Evolutionary conservation across 805 yeast genomes (phyloP).

Genomic region (Spathaspora arborariae): DNA sequence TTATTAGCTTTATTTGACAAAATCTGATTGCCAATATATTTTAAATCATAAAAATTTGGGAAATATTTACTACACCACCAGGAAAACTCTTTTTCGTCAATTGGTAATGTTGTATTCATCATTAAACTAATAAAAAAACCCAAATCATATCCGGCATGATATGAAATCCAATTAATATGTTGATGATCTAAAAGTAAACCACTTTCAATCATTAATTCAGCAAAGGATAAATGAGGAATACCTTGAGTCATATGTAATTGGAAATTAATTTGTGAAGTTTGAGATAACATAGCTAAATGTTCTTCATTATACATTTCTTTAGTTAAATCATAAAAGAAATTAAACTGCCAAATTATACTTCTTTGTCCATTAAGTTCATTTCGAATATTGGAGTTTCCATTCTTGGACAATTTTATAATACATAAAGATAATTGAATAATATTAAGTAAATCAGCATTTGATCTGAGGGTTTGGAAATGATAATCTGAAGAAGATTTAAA

Average conservation of each 20-base stretch:
- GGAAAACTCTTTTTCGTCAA: slow-evolving; percentile 72
- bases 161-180: slow-evolving; percentile 78
- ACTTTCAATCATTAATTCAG: slow-evolving; percentile 79
- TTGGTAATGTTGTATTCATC: slow-evolving; percentile 74
- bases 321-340: slow-evolving; percentile 74
- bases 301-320: slow-evolving; percentile 86
- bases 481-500: slow-evolving; percentile 87
- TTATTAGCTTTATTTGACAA: slow-evolving; percentile 17
- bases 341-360: slow-evolving; percentile 94
- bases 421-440: slow-evolving; percentile 68
- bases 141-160: slow-evolving; percentile 91
- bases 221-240: slow-evolving; percentile 73
- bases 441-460: slow-evolving; percentile 83
- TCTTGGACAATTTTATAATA: slow-evolving; percentile 29
- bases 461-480: slow-evolving; percentile 91
- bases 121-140: slow-evolving; percentile 82
- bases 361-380: slow-evolving; percentile 47
- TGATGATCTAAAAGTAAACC: slow-evolving; percentile 73
- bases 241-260: slow-evolving; percentile 71
- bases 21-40: slow-evolving; percentile 43
- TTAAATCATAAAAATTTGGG: slow-evolving; percentile 82
- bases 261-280: slow-evolving; percentile 77
- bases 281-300: slow-evolving; percentile 72
- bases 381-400: slow-evolving; percentile 4
- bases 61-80: slow-evolving; percentile 68